These are phyloP conservation scores for Plectosphaerella sp. DNA, from an alignment of 2,329 filamentous ascomycete species.

Conservation along the genomic window DNA sequence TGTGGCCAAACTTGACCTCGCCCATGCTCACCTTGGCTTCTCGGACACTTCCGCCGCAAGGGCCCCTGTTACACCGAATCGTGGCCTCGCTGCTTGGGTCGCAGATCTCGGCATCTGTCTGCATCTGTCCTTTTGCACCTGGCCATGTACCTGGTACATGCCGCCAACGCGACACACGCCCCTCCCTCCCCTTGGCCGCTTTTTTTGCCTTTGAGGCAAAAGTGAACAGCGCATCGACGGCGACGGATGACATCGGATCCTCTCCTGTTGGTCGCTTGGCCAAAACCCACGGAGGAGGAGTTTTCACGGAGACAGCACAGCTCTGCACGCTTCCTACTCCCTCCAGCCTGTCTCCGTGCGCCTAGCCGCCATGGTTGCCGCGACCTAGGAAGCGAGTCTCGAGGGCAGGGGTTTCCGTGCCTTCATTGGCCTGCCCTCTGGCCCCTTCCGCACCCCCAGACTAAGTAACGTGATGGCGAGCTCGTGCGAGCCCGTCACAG, in stretches of 20 bases:
- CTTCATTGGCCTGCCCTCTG: slow-evolving; percentile 24
- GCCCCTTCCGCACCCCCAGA: slow-evolving; percentile 14
- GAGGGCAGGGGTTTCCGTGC: slow-evolving; percentile 22
- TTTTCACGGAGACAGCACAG: too few species aligned
- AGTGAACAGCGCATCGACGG: background rate
- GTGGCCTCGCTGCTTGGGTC: slow-evolving; percentile 7
- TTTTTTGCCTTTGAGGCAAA: slow-evolving; percentile 8
- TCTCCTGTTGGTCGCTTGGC: too few species aligned
- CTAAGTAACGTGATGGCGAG: slow-evolving; percentile 26
- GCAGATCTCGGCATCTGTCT: slow-evolving; percentile 7
- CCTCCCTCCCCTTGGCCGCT: slow-evolving; percentile 1
- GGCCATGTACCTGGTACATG: slow-evolving; percentile 8
- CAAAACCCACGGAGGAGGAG: too few species aligned
- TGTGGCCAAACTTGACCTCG: background rate
- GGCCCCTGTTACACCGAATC: slow-evolving; percentile 2
- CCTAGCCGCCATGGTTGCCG: slow-evolving; percentile 23
- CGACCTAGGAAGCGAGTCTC: slow-evolving; percentile 20
- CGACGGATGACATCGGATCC: background rate
- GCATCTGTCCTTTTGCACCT: background rate
- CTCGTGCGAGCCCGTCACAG: slow-evolving; percentile 18
- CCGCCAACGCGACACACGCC: slow-evolving; percentile 6
- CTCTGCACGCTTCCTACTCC: too few species aligned
- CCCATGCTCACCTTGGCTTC: slow-evolving; percentile 1
- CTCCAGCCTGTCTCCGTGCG: too few species aligned
- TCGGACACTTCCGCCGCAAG: background rate